These are phyloP conservation scores for Chenopodium formosanum DNA, from an alignment of 148 eudicot species.

Conservation along the genomic window DNA sequence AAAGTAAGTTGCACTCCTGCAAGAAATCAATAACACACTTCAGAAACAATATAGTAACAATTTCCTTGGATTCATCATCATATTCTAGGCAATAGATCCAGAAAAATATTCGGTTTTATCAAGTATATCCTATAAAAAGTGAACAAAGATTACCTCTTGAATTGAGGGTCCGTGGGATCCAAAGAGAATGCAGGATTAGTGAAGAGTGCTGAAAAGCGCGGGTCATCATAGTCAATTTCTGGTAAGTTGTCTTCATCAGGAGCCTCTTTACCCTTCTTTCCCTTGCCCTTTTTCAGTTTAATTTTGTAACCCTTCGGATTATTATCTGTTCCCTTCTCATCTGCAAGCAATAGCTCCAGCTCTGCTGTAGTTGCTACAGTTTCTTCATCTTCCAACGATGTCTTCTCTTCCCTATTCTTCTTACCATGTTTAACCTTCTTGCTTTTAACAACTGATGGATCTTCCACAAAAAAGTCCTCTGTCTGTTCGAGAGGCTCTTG, in stretches of 20 bases:
- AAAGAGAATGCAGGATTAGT: constrained; percentile 60
- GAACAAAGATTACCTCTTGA: constrained; percentile 57
- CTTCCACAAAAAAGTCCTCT: constrained; percentile 81
- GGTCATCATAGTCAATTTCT: constrained; percentile 58
- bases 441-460: constrained; percentile 33
- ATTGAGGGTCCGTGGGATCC: constrained; percentile 97
- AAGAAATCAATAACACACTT: constrained; percentile 20
- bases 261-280: constrained; percentile 62
- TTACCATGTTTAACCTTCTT: constrained; percentile 31
- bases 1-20: constrained; percentile 81
- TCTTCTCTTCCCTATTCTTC: constrained; percentile 31
- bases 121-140: background rate
- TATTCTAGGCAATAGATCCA: background rate
- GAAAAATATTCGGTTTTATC: background rate
- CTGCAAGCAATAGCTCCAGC: constrained; percentile 85
- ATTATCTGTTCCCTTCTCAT: constrained; percentile 52
- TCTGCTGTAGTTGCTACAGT: constrained; percentile 72
- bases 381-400: constrained; percentile 38
- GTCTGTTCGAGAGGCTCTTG: constrained; percentile 44
- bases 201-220: constrained; percentile 69
- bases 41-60: background rate
- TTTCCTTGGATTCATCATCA: background rate
- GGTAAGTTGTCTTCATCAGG: constrained; percentile 68
- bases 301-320: constrained; percentile 75
- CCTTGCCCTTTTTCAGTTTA: constrained; percentile 60